Percentiles rank a stretch among this genome's conserved stretches.
Evolutionary conservation across 495 filamentous ascomycete genomes (phyloP).

Genomic region (Penicillium malachiteum): DNA sequence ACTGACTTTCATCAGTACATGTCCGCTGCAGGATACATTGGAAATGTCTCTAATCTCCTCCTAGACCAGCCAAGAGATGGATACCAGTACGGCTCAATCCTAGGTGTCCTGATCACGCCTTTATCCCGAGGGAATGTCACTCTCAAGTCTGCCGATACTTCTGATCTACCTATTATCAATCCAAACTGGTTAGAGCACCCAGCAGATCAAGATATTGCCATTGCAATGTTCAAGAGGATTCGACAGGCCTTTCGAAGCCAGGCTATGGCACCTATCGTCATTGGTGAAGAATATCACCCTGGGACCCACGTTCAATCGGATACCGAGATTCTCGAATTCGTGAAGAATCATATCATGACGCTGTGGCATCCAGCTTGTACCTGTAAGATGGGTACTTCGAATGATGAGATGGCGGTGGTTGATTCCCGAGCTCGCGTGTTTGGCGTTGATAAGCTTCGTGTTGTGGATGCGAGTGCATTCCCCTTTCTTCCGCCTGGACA

Average conservation of each 20-base stretch:
- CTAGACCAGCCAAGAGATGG: constrained; percentile 38
- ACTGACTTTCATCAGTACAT: constrained; percentile 29
- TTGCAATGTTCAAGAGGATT: constrained; percentile 54
- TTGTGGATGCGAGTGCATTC: constrained; percentile 59
- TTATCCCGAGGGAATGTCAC: constrained; percentile 56
- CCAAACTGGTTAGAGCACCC: constrained; percentile 50
- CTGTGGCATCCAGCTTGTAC: constrained; percentile 54
- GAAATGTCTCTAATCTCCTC: constrained; percentile 41
- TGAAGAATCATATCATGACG: constrained; percentile 39
- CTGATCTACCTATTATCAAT: constrained; percentile 52
- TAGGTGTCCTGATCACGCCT: constrained; percentile 44
- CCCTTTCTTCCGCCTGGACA: constrained; percentile 55
- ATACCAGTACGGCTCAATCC: constrained; percentile 46
- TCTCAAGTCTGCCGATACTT: constrained; percentile 42
- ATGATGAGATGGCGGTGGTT: constrained; percentile 56
- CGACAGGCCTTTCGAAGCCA: constrained; percentile 44
- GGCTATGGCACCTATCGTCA: constrained; percentile 39
- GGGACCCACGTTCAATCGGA: constrained; percentile 49
- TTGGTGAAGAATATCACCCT: constrained; percentile 49
- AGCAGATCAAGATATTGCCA: constrained; percentile 51
- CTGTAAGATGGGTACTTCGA: constrained; percentile 52
- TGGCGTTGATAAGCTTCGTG: constrained; percentile 51
- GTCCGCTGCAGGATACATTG: constrained; percentile 33
- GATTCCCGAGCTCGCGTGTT: constrained; percentile 51
- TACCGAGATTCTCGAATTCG: constrained; percentile 46